Percentiles rank a stretch among this genome's conserved stretches.
phyloP scores from a whole-genome alignment of 331 rosid species.

The Ulmus americana region DNA sequence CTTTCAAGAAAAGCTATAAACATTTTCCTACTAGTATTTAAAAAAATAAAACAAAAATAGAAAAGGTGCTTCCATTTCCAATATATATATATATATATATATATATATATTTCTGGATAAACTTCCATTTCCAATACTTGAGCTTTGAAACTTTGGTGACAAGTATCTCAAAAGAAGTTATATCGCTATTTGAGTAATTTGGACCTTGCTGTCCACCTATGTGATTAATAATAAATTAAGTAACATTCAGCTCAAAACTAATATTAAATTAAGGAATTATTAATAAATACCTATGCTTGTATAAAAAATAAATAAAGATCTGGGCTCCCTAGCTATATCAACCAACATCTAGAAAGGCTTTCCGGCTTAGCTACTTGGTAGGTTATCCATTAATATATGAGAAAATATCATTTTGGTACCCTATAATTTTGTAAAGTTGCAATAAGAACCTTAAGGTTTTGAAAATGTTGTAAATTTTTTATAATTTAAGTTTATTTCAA shows the following conservation, averaged over 20 bases:
- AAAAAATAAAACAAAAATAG: constrained; percentile 4
- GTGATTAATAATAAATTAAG: background rate
- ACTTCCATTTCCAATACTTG: constrained; percentile 1
- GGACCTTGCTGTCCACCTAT: constrained; percentile 11
- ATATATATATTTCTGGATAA: no score
- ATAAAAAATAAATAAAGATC: background rate
- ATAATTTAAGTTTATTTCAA: no score
- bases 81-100: no score
- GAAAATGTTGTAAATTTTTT: no score
- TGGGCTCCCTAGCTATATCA: background rate
- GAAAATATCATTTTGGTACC: no score
- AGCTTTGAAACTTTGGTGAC: background rate
- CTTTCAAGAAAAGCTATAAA: background rate
- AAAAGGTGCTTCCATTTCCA: background rate
- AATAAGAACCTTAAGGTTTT: no score
- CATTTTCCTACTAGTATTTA: background rate
- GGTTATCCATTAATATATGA: background rate
- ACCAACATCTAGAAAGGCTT: background rate
- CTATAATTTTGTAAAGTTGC: no score
- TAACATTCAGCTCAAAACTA: no score
- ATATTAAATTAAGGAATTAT: background rate
- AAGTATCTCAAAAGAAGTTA: constrained; percentile 6
- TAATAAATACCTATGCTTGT: background rate
- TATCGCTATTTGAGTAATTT: constrained; percentile 8
- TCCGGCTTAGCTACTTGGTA: background rate